Percentiles rank a stretch among this genome's conserved stretches.
phyloP scores from a whole-genome alignment of 2,329 filamentous ascomycete species.

The Lecanoromycetidae sp. region DNA sequence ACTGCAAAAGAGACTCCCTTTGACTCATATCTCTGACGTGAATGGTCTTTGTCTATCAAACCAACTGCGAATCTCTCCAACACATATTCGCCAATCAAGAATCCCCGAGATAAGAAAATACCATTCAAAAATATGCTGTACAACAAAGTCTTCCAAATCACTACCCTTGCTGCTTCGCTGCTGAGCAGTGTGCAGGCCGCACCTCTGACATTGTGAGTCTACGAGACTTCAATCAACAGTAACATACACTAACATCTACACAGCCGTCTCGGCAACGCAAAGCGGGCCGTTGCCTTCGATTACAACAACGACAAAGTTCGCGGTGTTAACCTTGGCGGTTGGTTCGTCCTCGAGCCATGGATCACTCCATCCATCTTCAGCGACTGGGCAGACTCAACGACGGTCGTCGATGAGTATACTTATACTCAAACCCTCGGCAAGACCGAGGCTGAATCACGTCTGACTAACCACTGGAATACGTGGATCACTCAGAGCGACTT shows the following conservation, averaged over 20 bases:
- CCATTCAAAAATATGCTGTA: slow-evolving; percentile 10
- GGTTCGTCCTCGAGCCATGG: slow-evolving; percentile 53
- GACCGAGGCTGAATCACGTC: slow-evolving; percentile 33
- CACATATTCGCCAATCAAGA: background rate
- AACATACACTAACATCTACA: background rate
- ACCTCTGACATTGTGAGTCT: slow-evolving; percentile 5
- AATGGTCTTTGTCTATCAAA: slow-evolving; percentile 1
- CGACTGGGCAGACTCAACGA: slow-evolving; percentile 30
- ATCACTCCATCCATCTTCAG: slow-evolving; percentile 52
- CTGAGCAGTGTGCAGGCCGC: slow-evolving; percentile 12
- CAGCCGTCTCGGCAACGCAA: slow-evolving; percentile 14
- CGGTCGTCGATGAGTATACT: slow-evolving; percentile 47
- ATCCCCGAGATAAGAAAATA: background rate
- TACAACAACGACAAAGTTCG: slow-evolving; percentile 45
- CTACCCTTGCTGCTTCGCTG: slow-evolving; percentile 8
- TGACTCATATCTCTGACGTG: background rate
- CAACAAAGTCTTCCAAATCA: slow-evolving; percentile 7
- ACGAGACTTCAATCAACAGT: background rate
- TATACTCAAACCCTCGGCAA: slow-evolving; percentile 39
- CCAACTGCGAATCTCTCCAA: background rate
- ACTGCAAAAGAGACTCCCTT: background rate
- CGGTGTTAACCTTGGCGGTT: slow-evolving; percentile 54
- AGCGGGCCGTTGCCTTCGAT: slow-evolving; percentile 34
- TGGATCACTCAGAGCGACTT: slow-evolving; percentile 48
- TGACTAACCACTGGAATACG: slow-evolving; percentile 46